phyloP scores from a whole-genome alignment of 176 grass and related monocot genomes.

The Rhynchospora pubera region DNA sequence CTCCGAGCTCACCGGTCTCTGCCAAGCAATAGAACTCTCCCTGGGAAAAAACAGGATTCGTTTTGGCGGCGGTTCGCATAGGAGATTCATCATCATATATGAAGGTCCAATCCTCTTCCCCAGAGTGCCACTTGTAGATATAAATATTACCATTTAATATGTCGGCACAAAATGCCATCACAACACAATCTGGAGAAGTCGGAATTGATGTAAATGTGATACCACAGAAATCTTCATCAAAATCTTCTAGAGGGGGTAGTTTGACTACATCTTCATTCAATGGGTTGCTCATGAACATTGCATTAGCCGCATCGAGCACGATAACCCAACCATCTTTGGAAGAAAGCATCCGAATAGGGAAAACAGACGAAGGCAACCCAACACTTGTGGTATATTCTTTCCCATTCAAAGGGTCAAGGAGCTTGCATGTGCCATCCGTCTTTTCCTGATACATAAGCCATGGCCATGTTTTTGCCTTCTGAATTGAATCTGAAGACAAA shows the following conservation, averaged over 20 bases:
- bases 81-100: not conserved
- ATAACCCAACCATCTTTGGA: not conserved
- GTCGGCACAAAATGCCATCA: not conserved
- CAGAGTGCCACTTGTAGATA: not conserved
- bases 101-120: not conserved
- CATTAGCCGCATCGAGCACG: not conserved
- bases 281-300: not conserved
- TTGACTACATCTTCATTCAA: not conserved
- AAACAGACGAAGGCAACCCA: not conserved
- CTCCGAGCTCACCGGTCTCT: constrained; percentile 22
- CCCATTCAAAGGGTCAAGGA: not conserved
- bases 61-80: not conserved
- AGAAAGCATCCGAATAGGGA: not conserved
- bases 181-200: not conserved
- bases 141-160: not conserved
- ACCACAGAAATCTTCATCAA: not conserved
- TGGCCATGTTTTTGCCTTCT: not conserved
- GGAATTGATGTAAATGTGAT: not conserved
- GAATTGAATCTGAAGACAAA: no score
- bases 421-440: not conserved
- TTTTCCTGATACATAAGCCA: not conserved
- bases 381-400: not conserved
- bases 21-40: constrained; percentile 12
- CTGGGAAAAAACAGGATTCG: constrained; percentile 15
- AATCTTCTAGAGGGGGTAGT: not conserved